These are phyloP conservation scores for Chlorella sorokiniana DNA, from an alignment of 139 green algal species.

Conservation along the genomic window DNA sequence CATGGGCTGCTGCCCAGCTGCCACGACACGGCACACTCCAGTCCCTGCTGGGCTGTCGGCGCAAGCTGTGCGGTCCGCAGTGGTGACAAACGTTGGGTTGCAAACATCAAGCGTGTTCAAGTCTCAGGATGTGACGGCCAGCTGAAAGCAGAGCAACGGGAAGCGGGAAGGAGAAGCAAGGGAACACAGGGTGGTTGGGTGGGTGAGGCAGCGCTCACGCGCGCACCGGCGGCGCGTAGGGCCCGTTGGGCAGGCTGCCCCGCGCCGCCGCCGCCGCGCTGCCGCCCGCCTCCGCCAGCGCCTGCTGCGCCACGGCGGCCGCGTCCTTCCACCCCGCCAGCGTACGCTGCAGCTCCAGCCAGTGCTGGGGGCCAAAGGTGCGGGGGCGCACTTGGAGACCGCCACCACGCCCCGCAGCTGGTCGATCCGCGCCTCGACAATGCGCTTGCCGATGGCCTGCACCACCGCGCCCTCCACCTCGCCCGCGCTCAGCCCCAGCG, in stretches of 20 bases:
- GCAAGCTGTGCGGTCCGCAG: not conserved
- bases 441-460: constrained; percentile 58
- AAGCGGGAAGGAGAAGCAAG: not conserved
- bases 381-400: constrained; percentile 47
- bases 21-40: too few relatives aligned
- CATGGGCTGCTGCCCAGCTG: too few relatives aligned
- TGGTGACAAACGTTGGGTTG: not conserved
- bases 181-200: not conserved
- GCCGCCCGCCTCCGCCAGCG: not conserved
- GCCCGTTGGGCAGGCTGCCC: not conserved
- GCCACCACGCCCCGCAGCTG: constrained; percentile 41
- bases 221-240: not conserved
- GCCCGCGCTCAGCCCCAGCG: constrained; percentile 16
- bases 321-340: constrained; percentile 49
- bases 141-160: not conserved
- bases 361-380: constrained; percentile 52
- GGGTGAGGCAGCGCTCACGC: not conserved
- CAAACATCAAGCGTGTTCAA: too few relatives aligned
- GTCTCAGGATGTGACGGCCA: too few relatives aligned
- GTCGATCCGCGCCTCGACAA: constrained; percentile 48
- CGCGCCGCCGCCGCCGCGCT: not conserved
- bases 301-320: constrained; percentile 14
- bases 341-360: constrained; percentile 48
- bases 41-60: too few relatives aligned
- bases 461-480: constrained; percentile 62